phyloP scores from a whole-genome alignment of 176 grass and related monocot genomes.

The Paspalum notatum region DNA sequence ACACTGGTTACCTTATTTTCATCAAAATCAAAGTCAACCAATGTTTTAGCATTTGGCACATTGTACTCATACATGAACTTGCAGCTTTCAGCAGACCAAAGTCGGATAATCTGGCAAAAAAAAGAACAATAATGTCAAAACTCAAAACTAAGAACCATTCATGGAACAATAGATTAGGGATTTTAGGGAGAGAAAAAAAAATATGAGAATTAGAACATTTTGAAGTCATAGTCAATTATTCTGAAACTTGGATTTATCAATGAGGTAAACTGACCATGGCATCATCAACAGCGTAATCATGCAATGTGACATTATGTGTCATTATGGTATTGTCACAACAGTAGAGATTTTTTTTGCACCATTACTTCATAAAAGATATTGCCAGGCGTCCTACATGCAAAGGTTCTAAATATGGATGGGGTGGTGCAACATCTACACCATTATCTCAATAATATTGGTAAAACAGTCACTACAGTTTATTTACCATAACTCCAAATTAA shows the following conservation, averaged over 20 bases:
- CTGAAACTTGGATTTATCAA: background rate
- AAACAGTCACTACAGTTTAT: background rate
- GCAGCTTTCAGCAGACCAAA: slow-evolving; percentile 93
- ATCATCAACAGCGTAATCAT: background rate
- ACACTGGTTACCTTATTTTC: slow-evolving; percentile 83
- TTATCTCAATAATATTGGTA: background rate
- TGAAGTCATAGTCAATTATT: background rate
- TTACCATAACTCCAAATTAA: background rate
- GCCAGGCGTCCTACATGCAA: background rate
- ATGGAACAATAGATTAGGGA: background rate
- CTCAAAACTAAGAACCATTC: background rate
- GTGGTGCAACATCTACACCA: background rate
- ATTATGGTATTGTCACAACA: background rate
- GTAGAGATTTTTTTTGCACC: background rate
- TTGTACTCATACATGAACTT: slow-evolving; percentile 76
- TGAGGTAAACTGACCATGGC: background rate
- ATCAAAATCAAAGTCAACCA: slow-evolving; percentile 93
- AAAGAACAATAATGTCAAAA: slow-evolving; percentile 22
- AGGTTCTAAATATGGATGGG: background rate
- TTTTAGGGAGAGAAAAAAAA: background rate
- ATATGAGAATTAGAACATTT: background rate
- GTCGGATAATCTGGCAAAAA: slow-evolving; percentile 59
- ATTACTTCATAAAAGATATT: background rate
- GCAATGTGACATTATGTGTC: background rate
- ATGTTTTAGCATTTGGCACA: slow-evolving; percentile 56